phyloP scores from a whole-genome alignment of 2,329 filamentous ascomycete species.

The Penicillium digitatum region DNA sequence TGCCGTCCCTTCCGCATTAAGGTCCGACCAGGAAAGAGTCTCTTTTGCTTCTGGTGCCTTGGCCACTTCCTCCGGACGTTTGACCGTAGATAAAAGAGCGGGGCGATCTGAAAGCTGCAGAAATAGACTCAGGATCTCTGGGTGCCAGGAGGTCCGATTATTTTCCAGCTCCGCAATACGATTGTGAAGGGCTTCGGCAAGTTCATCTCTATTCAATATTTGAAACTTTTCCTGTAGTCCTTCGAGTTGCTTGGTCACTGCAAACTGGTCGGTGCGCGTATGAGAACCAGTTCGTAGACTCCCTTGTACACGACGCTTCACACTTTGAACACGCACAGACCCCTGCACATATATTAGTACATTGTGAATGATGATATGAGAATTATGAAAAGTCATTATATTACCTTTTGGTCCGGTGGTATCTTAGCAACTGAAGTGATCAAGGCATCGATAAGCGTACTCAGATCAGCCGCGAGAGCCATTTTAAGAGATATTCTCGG shows the following conservation, averaged over 20 bases:
- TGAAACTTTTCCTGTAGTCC: constrained; percentile 84
- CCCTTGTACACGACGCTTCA: constrained; percentile 33
- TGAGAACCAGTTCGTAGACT: constrained; percentile 45
- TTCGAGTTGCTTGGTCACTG: constrained; percentile 60
- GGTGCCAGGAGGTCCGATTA: constrained; percentile 61
- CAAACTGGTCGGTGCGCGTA: constrained; percentile 70
- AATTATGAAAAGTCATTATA: background rate
- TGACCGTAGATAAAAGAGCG: constrained; percentile 62
- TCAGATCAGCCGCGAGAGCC: constrained; percentile 65
- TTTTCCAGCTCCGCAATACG: constrained; percentile 59
- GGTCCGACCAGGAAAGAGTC: constrained; percentile 70
- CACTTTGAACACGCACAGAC: constrained; percentile 24
- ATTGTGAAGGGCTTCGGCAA: constrained; percentile 65
- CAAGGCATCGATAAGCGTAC: constrained; percentile 65
- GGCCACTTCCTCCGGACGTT: constrained; percentile 57
- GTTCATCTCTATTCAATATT: constrained; percentile 70
- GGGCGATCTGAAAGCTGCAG: constrained; percentile 79
- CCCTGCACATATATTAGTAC: constrained; percentile 25
- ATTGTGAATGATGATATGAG: background rate
- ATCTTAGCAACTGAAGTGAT: constrained; percentile 60
- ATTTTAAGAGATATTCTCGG: constrained; percentile 45
- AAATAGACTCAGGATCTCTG: constrained; percentile 74
- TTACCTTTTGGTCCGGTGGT: constrained; percentile 48
- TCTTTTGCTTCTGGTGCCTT: constrained; percentile 41
- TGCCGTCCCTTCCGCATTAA: constrained; percentile 72